Percentiles rank a stretch among this genome's conserved stretches.
phyloP scores from a whole-genome alignment of 2,329 filamentous ascomycete species.

The Blumeria hordei region DNA sequence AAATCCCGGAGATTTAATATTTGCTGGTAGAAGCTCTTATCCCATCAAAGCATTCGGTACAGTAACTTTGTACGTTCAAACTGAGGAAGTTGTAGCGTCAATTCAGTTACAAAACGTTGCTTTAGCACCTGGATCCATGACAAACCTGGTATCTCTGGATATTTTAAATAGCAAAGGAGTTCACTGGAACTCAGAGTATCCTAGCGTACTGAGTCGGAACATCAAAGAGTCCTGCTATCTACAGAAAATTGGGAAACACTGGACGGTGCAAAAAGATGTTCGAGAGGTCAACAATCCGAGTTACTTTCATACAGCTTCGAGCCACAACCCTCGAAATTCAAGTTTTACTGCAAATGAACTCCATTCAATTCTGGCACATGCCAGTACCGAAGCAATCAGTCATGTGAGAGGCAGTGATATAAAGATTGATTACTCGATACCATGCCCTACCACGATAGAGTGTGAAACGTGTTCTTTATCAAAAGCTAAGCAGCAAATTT shows the following conservation, averaged over 20 bases:
- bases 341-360: background rate
- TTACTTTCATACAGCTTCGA: background rate
- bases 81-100: background rate
- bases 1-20: background rate
- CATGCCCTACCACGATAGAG: background rate
- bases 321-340: background rate
- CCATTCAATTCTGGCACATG: background rate
- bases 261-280: conserved; percentile 1
- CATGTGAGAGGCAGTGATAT: background rate
- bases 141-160: background rate
- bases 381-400: background rate
- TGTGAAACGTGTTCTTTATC: background rate
- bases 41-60: background rate
- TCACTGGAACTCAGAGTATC: background rate
- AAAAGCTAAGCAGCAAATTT: background rate
- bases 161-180: background rate
- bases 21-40: background rate
- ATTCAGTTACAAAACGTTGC: background rate
- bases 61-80: background rate
- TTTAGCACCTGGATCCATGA: background rate
- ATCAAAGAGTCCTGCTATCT: background rate
- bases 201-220: background rate
- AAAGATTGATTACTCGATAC: background rate
- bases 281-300: background rate
- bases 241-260: background rate